Evolutionary conservation across 805 yeast genomes (phyloP), one percentile per base, ranked within the genome.

Genomic region (Kuraishia borneana): DNA sequence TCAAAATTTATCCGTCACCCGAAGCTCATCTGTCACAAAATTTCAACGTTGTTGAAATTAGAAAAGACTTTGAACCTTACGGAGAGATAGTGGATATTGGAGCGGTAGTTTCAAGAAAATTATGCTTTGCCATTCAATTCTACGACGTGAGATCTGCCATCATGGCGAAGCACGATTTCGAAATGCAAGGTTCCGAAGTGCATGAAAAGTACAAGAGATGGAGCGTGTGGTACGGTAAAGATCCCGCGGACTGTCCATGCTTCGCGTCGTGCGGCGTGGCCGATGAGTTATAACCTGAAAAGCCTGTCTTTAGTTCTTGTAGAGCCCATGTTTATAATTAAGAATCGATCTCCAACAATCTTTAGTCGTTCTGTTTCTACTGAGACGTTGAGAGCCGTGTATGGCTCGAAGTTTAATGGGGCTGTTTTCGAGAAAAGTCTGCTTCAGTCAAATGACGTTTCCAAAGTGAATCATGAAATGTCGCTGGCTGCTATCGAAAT

Each of bases 211-310:
- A 76, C 44, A 51, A 50, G 8, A 69, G 60, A 4, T 83, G 92
- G 92, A 53, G 62, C 6, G 54, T 77, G 2, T 68, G 76, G 73
- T 83, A 71, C 42, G 83, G 80, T 0, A 67, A 65, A 30, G 94
- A 83, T 50, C 69, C 71, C 2, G 63, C 83, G 5, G 87, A 80
- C 42, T 61, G 53, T 37, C 74, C 76, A 4, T 66, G 77, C 53
- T 43, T 42, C 40, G 25, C 33, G 13, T 10, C 12, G 28, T 25
- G 28, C 28, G 28, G n/a, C n/a, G n/a, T n/a, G n/a, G n/a, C n/a
- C n/a, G n/a, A n/a, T n/a, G n/a, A n/a, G n/a, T n/a, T n/a, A n/a
- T n/a, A n/a, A n/a, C n/a, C n/a, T n/a, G n/a, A n/a, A n/a, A n/a
- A n/a, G n/a, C n/a, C n/a, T n/a, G n/a, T n/a, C n/a, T n/a, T n/a